Evolutionary conservation across 352 stramenopile genomes (phyloP).

Genomic region (Peronospora farinosa): DNA sequence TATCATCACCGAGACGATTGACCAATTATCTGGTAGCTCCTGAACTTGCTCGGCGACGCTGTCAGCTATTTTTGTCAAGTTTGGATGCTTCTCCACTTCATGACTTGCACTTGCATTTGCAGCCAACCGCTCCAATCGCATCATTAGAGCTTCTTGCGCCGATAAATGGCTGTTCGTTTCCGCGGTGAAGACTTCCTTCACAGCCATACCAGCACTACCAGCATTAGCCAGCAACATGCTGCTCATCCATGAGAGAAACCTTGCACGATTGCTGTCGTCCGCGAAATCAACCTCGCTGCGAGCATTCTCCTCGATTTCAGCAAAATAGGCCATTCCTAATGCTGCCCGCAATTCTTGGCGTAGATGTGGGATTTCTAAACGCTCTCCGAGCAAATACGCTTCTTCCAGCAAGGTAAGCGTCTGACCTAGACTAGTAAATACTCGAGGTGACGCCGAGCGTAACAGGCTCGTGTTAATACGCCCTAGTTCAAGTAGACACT

Average conservation of each 20-base stretch:
- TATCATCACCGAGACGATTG: constrained; percentile 39
- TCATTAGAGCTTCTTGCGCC: constrained; percentile 13
- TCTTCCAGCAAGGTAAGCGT: constrained; percentile 40
- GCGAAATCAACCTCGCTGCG: constrained; percentile 3
- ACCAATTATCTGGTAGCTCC: constrained; percentile 35
- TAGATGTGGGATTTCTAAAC: constrained; percentile 40
- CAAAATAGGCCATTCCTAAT: constrained; percentile 45
- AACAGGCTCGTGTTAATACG: constrained; percentile 36
- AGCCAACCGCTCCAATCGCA: constrained; percentile 21
- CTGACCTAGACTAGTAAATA: constrained; percentile 32
- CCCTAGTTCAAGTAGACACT: constrained; percentile 44
- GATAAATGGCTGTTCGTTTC: constrained; percentile 8
- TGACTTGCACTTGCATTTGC: constrained; percentile 1
- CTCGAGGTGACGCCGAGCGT: constrained; percentile 27
- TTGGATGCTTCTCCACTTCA: constrained; percentile 1
- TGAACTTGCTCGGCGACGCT: constrained; percentile 21
- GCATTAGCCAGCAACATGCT: constrained; percentile 35
- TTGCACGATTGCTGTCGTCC: neutral
- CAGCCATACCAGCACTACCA: constrained; percentile 14
- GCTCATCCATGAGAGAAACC: constrained; percentile 38
- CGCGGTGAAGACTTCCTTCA: neutral
- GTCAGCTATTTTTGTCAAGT: constrained; percentile 19
- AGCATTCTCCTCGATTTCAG: constrained; percentile 23
- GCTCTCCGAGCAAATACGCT: constrained; percentile 33
- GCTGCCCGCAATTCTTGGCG: constrained; percentile 38